Evolutionary conservation across 2,329 filamentous ascomycete genomes (phyloP).

Genomic region (Neoascochyta sp.): DNA sequence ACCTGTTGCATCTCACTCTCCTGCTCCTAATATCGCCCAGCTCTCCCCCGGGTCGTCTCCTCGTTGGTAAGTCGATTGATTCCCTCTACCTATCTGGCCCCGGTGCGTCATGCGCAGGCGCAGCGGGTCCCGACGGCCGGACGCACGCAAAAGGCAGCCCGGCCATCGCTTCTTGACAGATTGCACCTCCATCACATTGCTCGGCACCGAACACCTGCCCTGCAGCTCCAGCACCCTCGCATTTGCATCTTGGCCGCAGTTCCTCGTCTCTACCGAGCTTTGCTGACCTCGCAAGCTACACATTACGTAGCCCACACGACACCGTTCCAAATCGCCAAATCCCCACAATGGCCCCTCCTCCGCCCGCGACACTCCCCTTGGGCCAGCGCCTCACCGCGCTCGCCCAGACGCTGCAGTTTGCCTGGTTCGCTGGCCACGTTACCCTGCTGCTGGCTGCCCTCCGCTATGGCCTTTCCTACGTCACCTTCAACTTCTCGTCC

Average conservation of each 20-base stretch:
- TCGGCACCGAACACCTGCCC: conserved; percentile 14
- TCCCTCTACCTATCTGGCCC: too few species aligned
- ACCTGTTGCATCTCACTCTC: conserved; percentile 6
- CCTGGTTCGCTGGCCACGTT: conserved; percentile 67
- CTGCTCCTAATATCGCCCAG: conserved; percentile 3
- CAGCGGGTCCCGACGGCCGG: conserved; percentile 28
- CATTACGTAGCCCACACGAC: conserved; percentile 28
- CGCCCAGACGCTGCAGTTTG: conserved; percentile 90
- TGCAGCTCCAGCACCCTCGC: conserved; percentile 9
- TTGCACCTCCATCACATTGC: conserved; percentile 24
- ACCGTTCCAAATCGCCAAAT: conserved; percentile 12
- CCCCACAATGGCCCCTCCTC: conserved; percentile 66
- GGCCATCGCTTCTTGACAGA: conserved; percentile 36
- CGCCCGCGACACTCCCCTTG: conserved; percentile 65
- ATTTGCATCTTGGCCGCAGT: conserved; percentile 13
- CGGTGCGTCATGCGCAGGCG: conserved; percentile 24
- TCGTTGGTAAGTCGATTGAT: conserved; percentile 31
- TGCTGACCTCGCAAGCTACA: conserved; percentile 25
- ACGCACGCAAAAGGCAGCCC: conserved; percentile 15
- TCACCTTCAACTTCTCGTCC: conserved; percentile 83
- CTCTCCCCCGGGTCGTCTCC: conserved; percentile 10
- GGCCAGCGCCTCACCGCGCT: conserved; percentile 71
- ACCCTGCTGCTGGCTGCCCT: conserved; percentile 77
- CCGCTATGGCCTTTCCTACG: conserved; percentile 80
- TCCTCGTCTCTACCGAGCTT: conserved; percentile 12